phyloP scores from a whole-genome alignment of 768 basidiomycete species.

The Trametes maxima region DNA sequence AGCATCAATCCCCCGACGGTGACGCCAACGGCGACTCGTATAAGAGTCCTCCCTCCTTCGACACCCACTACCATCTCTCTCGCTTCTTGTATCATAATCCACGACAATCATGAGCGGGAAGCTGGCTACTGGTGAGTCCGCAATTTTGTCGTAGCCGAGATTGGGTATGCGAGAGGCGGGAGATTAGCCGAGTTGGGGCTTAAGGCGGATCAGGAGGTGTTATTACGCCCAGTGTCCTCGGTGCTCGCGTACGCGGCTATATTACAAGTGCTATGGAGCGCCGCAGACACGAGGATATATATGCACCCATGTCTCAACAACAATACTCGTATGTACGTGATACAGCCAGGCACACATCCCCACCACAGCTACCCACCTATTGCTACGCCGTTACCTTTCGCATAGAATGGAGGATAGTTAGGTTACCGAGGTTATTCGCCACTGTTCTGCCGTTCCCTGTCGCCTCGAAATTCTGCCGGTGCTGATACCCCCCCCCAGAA shows the following conservation, averaged over 20 bases:
- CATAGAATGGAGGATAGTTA: too few species aligned
- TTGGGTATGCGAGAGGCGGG: neutral
- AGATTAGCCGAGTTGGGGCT: neutral
- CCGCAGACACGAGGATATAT: neutral
- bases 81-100: neutral
- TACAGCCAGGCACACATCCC: too few species aligned
- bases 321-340: neutral
- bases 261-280: neutral
- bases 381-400: too few species aligned
- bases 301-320: neutral
- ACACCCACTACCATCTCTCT: neutral
- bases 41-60: constrained; percentile 10
- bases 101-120: constrained; percentile 57
- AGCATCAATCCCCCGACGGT: constrained; percentile 20
- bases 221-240: neutral
- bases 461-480: too few species aligned
- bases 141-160: neutral
- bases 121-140: constrained; percentile 57
- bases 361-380: too few species aligned
- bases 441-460: too few species aligned
- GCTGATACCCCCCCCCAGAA: constrained; percentile 48
- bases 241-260: neutral
- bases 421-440: too few species aligned
- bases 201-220: neutral
- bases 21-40: constrained; percentile 15